Evolutionary conservation across 2,329 filamentous ascomycete species (phyloP).

Genomic region (Cladosporium phlei): DNA sequence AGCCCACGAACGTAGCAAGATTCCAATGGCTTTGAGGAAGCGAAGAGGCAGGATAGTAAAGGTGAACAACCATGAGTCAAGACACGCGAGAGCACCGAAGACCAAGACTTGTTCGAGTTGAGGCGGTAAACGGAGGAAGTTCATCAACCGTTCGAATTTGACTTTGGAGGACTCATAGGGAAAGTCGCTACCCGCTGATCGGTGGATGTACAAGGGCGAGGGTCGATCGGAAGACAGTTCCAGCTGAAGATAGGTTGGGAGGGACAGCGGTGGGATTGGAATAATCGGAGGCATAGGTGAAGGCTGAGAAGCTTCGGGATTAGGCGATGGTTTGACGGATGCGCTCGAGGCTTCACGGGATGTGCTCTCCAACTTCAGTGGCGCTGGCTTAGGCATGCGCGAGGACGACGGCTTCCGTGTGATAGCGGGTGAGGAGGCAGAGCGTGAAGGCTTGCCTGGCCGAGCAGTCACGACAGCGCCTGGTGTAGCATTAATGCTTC

Average conservation of each 20-base stretch:
- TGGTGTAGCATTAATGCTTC: constrained; percentile 29
- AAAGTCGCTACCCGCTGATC: constrained; percentile 52
- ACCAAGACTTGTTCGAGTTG: constrained; percentile 78
- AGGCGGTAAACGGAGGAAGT: constrained; percentile 76
- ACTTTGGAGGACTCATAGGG: constrained; percentile 90
- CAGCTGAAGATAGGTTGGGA: constrained; percentile 62
- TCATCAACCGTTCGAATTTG: constrained; percentile 86
- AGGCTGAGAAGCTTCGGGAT: constrained; percentile 26
- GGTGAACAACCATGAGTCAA: constrained; percentile 94
- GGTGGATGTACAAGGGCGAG: constrained; percentile 60
- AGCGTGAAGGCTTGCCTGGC: constrained; percentile 31
- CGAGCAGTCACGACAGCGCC: constrained; percentile 21
- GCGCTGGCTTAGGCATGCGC: constrained; percentile 21
- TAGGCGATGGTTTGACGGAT: constrained; percentile 28
- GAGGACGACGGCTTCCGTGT: constrained; percentile 34
- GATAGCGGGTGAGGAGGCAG: constrained; percentile 35
- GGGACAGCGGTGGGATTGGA: constrained; percentile 57
- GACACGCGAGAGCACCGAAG: constrained; percentile 84
- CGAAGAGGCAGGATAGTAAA: constrained; percentile 91
- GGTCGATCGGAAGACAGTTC: constrained; percentile 58
- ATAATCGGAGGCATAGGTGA: constrained; percentile 50
- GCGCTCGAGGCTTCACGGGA: constrained; percentile 14
- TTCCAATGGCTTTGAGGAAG: constrained; percentile 73
- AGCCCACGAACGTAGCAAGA: constrained; percentile 74
- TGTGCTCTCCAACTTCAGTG: constrained; percentile 33